Conservation (phyloP, 345 rosid genomes). For the Garcia nutans region DNA sequence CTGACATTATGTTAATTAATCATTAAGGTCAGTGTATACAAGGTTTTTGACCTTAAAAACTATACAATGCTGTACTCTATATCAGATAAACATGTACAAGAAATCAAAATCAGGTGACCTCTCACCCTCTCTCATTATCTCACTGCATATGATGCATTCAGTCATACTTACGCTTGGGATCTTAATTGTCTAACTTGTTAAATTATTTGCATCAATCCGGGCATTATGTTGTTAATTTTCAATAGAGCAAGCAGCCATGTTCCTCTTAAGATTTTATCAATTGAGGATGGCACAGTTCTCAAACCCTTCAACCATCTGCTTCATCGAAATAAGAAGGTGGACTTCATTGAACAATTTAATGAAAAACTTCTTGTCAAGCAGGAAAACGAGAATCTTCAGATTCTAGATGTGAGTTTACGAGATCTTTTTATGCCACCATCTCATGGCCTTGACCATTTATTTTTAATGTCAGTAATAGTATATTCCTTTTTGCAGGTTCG, state of each 20-base stretch:
- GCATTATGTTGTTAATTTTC: slow-evolving; percentile 94
- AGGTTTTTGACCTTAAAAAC: slow-evolving; percentile 93
- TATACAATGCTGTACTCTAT: slow-evolving; percentile 89
- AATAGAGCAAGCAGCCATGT: slow-evolving; percentile 73
- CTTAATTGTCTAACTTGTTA: slow-evolving; percentile 12
- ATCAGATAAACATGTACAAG: slow-evolving; percentile 85
- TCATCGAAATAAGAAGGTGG: slow-evolving; percentile 94
- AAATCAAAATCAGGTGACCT: slow-evolving; percentile 88
- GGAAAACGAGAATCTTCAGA: slow-evolving; percentile 96
- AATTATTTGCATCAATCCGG: slow-evolving; percentile 57
- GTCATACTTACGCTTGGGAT: background rate
- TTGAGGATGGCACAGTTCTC: slow-evolving; percentile 97
- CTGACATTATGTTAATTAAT: slow-evolving; percentile 17
- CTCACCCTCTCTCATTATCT: slow-evolving; percentile 16
- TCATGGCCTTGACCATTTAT: slow-evolving; percentile 5
- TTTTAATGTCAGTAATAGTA: background rate
- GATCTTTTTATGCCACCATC: background rate
- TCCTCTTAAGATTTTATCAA: slow-evolving; percentile 81
- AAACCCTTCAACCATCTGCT: slow-evolving; percentile 86
- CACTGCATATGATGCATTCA: no score
- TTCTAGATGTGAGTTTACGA: slow-evolving; percentile 73
- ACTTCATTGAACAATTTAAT: slow-evolving; percentile 95
- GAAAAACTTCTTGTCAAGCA: slow-evolving; percentile 99
- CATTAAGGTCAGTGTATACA: slow-evolving; percentile 65
- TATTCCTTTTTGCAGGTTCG: slow-evolving; percentile 53